phyloP scores from a whole-genome alignment of 2,329 filamentous ascomycete genomes.

The Fusarium veterinarium region DNA sequence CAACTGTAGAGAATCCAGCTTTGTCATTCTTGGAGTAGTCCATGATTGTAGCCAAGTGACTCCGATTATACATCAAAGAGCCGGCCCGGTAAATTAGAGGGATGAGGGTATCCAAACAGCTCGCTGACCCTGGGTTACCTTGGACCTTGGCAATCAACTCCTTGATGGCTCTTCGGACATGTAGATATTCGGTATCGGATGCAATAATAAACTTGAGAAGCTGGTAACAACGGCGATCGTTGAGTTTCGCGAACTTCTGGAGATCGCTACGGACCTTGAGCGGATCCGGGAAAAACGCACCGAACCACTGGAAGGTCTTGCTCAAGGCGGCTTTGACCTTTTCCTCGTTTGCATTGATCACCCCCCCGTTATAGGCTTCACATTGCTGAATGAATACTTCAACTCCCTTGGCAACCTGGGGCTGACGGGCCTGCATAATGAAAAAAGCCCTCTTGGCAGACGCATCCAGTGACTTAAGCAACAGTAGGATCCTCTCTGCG shows the following conservation, averaged over 20 bases:
- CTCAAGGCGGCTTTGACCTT: conserved; percentile 77
- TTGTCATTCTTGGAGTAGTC: conserved; percentile 87
- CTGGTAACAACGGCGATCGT: conserved; percentile 91
- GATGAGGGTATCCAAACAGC: conserved; percentile 80
- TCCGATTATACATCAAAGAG: conserved; percentile 91
- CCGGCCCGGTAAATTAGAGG: conserved; percentile 87
- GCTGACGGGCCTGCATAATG: conserved; percentile 82
- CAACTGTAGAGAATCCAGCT: conserved; percentile 78
- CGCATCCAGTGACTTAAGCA: conserved; percentile 81
- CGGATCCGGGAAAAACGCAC: conserved; percentile 80
- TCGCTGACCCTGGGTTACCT: conserved; percentile 68
- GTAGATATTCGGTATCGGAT: conserved; percentile 90
- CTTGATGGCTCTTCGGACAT: conserved; percentile 88
- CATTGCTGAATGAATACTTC: conserved; percentile 84
- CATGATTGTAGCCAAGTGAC: conserved; percentile 91
- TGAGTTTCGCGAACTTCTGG: conserved; percentile 88
- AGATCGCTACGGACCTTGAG: conserved; percentile 79
- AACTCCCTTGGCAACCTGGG: conserved; percentile 78
- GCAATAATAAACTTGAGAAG: conserved; percentile 88
- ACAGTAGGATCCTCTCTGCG: conserved; percentile 83
- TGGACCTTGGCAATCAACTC: conserved; percentile 88
- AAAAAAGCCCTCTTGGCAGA: conserved; percentile 90
- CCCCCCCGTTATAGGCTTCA: conserved; percentile 89
- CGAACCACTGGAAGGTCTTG: conserved; percentile 77
- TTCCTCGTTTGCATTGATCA: conserved; percentile 78